These are phyloP conservation scores for Metschnikowia kofuensis DNA, from an alignment of 805 yeast genomes.

Conservation along the genomic window DNA sequence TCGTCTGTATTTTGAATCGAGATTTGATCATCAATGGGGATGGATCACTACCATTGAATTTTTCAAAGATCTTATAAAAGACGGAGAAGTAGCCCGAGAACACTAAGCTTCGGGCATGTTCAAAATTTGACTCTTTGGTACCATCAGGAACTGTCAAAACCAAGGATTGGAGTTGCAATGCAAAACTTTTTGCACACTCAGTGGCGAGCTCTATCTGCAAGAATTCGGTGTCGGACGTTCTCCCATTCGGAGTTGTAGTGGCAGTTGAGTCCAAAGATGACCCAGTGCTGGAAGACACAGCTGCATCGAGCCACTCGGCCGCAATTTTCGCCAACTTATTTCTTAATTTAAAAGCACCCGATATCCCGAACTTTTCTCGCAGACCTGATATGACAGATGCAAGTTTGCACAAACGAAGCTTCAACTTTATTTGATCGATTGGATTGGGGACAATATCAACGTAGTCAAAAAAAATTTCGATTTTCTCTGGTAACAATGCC, in stretches of 20 bases:
- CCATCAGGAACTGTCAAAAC: conserved; percentile 60
- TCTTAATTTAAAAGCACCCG: conserved; percentile 47
- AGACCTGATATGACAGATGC: conserved; percentile 33
- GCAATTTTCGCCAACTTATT: conserved; percentile 46
- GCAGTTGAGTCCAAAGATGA: background rate
- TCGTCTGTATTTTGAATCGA: conserved; percentile 52
- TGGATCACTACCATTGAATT: conserved; percentile 30
- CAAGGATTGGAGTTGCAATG: conserved; percentile 52
- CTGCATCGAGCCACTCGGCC: conserved; percentile 53
- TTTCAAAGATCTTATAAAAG: conserved; percentile 53
- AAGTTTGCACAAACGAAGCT: conserved; percentile 43
- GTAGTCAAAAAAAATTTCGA: conserved; percentile 26
- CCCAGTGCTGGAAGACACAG: conserved; percentile 33
- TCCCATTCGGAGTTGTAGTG: conserved; percentile 15
- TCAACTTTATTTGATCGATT: conserved; percentile 34
- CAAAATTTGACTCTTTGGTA: conserved; percentile 49
- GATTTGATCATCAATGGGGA: conserved; percentile 21
- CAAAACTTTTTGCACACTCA: conserved; percentile 59
- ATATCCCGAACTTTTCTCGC: conserved; percentile 30
- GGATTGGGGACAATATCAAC: conserved; percentile 28
- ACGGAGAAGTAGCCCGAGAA: conserved; percentile 68
- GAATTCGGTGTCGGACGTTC: conserved; percentile 39
- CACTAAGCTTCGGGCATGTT: conserved; percentile 54
- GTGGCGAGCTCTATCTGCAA: conserved; percentile 58
- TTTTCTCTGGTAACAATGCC: conserved; percentile 29